A percentile compares a stretch with the other conserved stretches of the same genome.
These are phyloP conservation scores for Fusarium sp. DNA, from an alignment of 2,329 filamentous ascomycete genomes.

Conservation along the genomic window DNA sequence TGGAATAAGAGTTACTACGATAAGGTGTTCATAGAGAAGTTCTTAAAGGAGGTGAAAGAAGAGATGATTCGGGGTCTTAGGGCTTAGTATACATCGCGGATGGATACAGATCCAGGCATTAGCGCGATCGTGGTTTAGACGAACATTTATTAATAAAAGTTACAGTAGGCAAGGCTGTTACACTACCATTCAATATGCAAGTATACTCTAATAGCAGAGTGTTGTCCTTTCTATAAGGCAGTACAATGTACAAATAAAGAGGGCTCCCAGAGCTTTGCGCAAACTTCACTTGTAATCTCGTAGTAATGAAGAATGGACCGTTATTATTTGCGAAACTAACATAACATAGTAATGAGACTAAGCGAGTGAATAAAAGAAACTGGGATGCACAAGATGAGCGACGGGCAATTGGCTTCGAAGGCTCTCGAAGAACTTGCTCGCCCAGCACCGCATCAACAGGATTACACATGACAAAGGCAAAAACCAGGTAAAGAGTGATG, in stretches of 20 bases:
- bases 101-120: not conserved
- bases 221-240: too few relatives aligned
- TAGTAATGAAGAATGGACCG: not conserved
- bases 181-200: too few relatives aligned
- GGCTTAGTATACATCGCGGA: not conserved
- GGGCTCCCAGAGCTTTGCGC: too few relatives aligned
- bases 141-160: too few relatives aligned
- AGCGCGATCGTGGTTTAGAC: too few relatives aligned
- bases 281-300: not conserved
- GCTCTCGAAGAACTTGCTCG: not conserved
- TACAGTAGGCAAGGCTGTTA: too few relatives aligned
- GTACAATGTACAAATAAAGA: too few relatives aligned
- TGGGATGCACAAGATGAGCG: not conserved
- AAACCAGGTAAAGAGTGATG: not conserved
- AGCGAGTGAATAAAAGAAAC: not conserved
- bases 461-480: not conserved
- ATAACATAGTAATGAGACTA: not conserved
- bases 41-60: conserved; percentile 37
- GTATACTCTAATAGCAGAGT: too few relatives aligned
- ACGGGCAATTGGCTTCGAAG: not conserved
- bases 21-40: conserved; percentile 38
- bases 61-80: not conserved
- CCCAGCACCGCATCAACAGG: not conserved
- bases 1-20: conserved; percentile 51
- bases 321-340: not conserved